phyloP scores from a whole-genome alignment of 495 filamentous ascomycete species.

The Xylaria venustula region DNA sequence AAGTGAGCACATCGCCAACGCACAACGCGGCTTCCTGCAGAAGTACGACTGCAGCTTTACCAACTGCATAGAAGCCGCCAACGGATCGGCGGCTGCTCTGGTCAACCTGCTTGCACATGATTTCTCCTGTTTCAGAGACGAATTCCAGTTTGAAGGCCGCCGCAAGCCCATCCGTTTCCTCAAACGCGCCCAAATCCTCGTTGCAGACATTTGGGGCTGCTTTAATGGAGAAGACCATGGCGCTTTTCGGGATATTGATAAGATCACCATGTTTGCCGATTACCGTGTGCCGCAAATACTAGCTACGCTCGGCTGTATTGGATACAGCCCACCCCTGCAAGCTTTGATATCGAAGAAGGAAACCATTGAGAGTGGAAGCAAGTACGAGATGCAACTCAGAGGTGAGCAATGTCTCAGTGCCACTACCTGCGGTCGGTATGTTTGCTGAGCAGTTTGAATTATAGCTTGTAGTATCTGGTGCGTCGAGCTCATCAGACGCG shows the following conservation, averaged over 20 bases:
- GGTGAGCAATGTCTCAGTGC: conserved; percentile 47
- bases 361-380: conserved; percentile 65
- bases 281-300: conserved; percentile 96
- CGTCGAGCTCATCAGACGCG: conserved; percentile 82
- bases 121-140: conserved; percentile 86
- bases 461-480: conserved; percentile 84
- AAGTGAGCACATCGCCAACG: conserved; percentile 25
- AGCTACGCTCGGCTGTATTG: conserved; percentile 75
- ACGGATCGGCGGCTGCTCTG: conserved; percentile 76
- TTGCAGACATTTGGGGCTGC: conserved; percentile 93
- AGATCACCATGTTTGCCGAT: conserved; percentile 98
- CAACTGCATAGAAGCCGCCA: conserved; percentile 71
- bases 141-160: conserved; percentile 67
- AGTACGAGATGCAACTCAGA: conserved; percentile 85
- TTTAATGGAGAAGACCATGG: conserved; percentile 81
- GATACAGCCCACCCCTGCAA: conserved; percentile 77
- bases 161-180: conserved; percentile 70
- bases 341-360: conserved; percentile 61
- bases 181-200: conserved; percentile 93
- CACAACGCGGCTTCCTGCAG: conserved; percentile 46
- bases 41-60: conserved; percentile 74
- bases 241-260: conserved; percentile 85
- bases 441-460: not conserved
- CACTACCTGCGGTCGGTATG: not conserved
- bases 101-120: conserved; percentile 78